Conservation (phyloP, 169 alveolate genomes). For the Plasmodium vivax region DNA sequence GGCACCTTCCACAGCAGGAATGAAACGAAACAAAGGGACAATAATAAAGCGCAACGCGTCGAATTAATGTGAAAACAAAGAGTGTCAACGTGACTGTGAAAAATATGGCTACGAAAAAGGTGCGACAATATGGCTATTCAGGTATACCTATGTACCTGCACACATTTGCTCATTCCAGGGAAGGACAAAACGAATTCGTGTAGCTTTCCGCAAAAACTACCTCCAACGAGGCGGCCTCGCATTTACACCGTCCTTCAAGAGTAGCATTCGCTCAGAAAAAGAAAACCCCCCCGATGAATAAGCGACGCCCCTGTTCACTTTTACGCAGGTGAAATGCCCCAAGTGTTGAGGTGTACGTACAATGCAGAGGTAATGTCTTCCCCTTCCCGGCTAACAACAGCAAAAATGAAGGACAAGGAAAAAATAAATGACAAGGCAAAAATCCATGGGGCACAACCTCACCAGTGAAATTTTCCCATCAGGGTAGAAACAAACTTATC, state of each 20-base stretch:
- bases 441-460: not conserved
- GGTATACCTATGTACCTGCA: not conserved
- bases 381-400: not conserved
- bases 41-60: not conserved
- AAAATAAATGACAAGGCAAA: not conserved
- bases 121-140: not conserved
- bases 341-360: not conserved
- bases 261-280: not conserved
- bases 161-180: not conserved
- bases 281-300: not conserved
- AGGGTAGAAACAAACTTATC: not conserved
- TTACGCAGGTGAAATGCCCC: not conserved
- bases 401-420: too few species aligned
- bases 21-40: not conserved
- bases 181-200: not conserved
- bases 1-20: not conserved
- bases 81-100: not conserved
- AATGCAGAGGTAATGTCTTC: not conserved
- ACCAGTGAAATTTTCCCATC: not conserved
- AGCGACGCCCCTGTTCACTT: not conserved
- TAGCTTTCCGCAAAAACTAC: not conserved
- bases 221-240: not conserved
- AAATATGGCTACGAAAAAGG: not conserved
- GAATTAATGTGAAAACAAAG: not conserved
- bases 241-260: not conserved